Evolutionary conservation across 139 green algal genomes (phyloP).

Genomic region (Chlorella ohadii): DNA sequence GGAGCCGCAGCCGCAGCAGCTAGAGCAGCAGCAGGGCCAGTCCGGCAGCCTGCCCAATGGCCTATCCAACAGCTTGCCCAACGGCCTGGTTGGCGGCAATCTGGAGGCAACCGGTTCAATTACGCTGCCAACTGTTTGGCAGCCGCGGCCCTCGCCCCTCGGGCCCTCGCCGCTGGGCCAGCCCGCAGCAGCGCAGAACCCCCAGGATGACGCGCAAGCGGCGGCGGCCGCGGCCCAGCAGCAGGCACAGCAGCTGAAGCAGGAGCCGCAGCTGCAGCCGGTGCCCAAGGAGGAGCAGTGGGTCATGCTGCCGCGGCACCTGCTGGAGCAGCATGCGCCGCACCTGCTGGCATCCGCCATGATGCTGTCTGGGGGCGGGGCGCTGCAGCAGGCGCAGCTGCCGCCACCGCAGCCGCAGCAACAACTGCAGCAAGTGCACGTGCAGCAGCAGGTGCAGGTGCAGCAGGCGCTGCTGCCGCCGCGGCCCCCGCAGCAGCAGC

Average conservation of each 20-base stretch:
- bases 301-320: constrained; percentile 25
- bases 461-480: background rate
- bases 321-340: constrained; percentile 25
- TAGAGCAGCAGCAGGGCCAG: background rate
- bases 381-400: background rate
- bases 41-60: too few relatives aligned
- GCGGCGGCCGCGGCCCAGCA: background rate
- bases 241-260: background rate
- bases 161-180: too few relatives aligned
- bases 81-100: too few relatives aligned
- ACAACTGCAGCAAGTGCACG: background rate
- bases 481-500: background rate
- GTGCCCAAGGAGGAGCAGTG: background rate
- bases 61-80: too few relatives aligned
- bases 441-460: background rate
- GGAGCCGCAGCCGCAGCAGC: background rate
- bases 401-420: background rate
- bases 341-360: background rate
- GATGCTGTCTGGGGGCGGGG: too few relatives aligned
- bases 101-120: too few relatives aligned
- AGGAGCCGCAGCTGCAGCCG: constrained; percentile 8
- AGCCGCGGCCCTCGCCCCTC: too few relatives aligned
- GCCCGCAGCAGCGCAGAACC: background rate
- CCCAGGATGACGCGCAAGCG: background rate
- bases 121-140: too few relatives aligned